Evolutionary conservation across 495 filamentous ascomycete species (phyloP).

Genomic region (Rhizodiscina lignyota): DNA sequence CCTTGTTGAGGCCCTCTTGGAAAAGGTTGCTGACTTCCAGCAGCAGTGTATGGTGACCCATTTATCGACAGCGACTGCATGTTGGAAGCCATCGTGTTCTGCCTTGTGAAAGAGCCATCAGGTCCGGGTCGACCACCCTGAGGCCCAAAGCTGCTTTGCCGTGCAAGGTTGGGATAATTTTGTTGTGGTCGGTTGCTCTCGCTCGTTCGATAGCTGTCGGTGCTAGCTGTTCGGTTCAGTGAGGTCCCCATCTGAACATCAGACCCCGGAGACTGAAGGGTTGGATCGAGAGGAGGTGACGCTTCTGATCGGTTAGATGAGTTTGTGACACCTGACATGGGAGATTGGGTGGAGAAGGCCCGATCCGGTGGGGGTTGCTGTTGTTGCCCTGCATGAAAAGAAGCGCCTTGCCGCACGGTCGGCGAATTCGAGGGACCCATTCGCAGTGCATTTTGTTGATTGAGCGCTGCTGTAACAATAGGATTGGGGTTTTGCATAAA

Average conservation of each 20-base stretch:
- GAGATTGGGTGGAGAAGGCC: constrained; percentile 10
- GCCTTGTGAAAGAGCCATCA: too few relatives aligned
- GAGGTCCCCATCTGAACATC: constrained; percentile 5
- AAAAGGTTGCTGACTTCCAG: too few relatives aligned
- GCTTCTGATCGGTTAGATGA: constrained; percentile 6
- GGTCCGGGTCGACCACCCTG: too few relatives aligned
- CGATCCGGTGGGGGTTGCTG: constrained; percentile 7
- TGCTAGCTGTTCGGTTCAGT: constrained; percentile 7
- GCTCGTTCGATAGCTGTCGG: constrained; percentile 12
- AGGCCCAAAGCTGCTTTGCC: too few relatives aligned
- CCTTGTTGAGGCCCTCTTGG: too few relatives aligned
- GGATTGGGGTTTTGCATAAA: constrained; percentile 37
- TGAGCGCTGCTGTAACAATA: constrained; percentile 12
- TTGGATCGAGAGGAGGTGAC: constrained; percentile 8
- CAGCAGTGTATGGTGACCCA: too few relatives aligned
- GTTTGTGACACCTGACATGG: constrained; percentile 8
- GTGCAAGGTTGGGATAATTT: too few relatives aligned
- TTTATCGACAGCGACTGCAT: too few relatives aligned
- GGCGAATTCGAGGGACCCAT: constrained; percentile 8
- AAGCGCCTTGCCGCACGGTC: constrained; percentile 5
- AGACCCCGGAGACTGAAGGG: constrained; percentile 10
- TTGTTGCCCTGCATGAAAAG: not conserved
- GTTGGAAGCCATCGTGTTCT: too few relatives aligned
- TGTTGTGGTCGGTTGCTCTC: constrained; percentile 9
- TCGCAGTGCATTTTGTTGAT: constrained; percentile 6